A percentile compares a stretch with the other conserved stretches of the same genome.
Evolutionary conservation across 169 alveolate species (phyloP).

Genomic region (Eimeria maxima): DNA sequence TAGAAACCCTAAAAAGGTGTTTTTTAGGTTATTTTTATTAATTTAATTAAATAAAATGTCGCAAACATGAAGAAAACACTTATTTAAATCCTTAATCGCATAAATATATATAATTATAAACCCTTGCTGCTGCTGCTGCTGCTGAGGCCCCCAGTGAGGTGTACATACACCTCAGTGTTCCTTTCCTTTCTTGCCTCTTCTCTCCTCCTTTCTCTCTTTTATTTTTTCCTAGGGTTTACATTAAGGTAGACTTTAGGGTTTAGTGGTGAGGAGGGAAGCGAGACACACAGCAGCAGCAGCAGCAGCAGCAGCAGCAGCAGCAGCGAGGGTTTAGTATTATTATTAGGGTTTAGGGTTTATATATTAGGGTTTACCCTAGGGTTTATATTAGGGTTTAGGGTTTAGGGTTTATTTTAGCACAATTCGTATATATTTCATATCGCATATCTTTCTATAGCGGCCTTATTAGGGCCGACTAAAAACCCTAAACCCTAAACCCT

Average conservation of each 20-base stretch:
- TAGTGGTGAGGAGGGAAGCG: neutral
- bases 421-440: conserved; percentile 61
- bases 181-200: neutral
- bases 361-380: conserved; percentile 37
- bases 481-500: conserved; percentile 25
- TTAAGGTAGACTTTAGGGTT: neutral
- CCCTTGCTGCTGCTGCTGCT: too few species aligned
- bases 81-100: neutral
- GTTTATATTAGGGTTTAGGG: conserved; percentile 45
- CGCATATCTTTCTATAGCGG: conserved; percentile 77
- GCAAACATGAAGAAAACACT: neutral
- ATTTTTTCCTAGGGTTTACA: neutral
- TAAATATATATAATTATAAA: too few species aligned
- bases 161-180: neutral
- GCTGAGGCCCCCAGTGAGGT: neutral
- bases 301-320: neutral
- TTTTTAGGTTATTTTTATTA: neutral
- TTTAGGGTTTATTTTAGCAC: conserved; percentile 56
- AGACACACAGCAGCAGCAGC: conserved; percentile 28
- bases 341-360: neutral
- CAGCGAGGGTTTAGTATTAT: neutral
- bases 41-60: neutral
- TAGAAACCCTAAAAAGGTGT: neutral
- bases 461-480: conserved; percentile 79
- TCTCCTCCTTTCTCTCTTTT: neutral